Evolutionary conservation across 2,329 filamentous ascomycete species (phyloP).

Genomic region (Kalaharituber pfeilii): DNA sequence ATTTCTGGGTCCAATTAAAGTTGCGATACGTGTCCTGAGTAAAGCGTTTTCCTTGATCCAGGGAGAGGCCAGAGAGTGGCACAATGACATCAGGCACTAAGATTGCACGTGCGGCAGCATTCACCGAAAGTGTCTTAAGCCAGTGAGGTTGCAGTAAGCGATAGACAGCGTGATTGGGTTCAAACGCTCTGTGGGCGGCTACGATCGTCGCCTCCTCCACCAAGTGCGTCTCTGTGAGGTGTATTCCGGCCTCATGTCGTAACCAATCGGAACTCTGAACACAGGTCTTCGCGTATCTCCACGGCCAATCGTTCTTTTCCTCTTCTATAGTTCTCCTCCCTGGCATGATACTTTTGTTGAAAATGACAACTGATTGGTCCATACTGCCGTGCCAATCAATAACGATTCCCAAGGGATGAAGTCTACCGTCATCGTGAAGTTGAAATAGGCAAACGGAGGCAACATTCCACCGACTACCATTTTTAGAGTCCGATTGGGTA

Average conservation of each 20-base stretch:
- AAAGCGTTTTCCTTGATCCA: constrained; percentile 27
- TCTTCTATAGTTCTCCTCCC: constrained; percentile 26
- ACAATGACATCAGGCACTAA: constrained; percentile 33
- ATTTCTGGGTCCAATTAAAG: constrained; percentile 32
- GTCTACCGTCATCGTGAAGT: constrained; percentile 29
- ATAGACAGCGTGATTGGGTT: constrained; percentile 33
- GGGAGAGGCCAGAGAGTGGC: constrained; percentile 31
- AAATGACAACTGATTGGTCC: constrained; percentile 32
- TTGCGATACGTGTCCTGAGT: constrained; percentile 29
- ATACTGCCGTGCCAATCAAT: constrained; percentile 32
- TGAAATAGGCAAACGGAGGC: constrained; percentile 32
- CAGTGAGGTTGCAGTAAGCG: constrained; percentile 33
- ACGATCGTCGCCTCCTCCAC: constrained; percentile 36
- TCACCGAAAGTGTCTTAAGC: constrained; percentile 35
- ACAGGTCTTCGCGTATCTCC: constrained; percentile 37
- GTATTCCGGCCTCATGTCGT: constrained; percentile 33
- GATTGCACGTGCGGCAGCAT: constrained; percentile 31
- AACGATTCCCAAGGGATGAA: constrained; percentile 35
- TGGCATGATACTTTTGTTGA: constrained; percentile 29
- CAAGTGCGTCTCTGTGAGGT: constrained; percentile 32
- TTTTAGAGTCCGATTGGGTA: constrained; percentile 17
- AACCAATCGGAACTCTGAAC: constrained; percentile 34
- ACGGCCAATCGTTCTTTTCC: constrained; percentile 34
- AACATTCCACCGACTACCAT: background rate
- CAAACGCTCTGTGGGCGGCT: constrained; percentile 30